Evolutionary conservation across 1,284 basidiomycete genomes (phyloP).

Genomic region (Inonotus hispidus): DNA sequence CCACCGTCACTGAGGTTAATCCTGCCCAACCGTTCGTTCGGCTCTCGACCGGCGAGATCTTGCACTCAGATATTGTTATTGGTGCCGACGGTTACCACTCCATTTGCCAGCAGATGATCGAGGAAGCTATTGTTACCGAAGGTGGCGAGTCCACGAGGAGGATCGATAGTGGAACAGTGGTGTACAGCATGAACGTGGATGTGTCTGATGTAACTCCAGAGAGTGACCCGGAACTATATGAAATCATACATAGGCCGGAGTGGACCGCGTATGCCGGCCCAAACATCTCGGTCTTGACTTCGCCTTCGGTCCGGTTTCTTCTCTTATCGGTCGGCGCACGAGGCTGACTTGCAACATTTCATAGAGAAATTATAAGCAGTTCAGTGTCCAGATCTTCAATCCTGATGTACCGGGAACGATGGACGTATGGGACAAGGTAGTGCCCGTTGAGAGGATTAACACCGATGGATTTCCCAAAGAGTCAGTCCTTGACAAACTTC

Average conservation of each 20-base stretch:
- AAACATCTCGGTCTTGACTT: conserved; percentile 14
- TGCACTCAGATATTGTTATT: conserved; percentile 53
- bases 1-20: conserved; percentile 33
- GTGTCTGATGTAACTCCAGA: conserved; percentile 13
- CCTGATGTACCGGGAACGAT: conserved; percentile 23
- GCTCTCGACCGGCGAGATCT: conserved; percentile 40
- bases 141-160: conserved; percentile 4
- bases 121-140: conserved; percentile 19
- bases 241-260: conserved; percentile 9
- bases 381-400: conserved; percentile 30
- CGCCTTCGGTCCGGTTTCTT: conserved; percentile 11
- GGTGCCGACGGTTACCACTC: conserved; percentile 55
- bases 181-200: conserved; percentile 18
- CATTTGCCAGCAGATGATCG: conserved; percentile 29
- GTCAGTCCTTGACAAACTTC: conserved; percentile 24
- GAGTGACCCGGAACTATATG: conserved; percentile 15
- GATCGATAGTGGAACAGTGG: conserved; percentile 15
- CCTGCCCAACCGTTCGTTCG: conserved; percentile 29
- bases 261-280: conserved; percentile 17
- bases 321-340: not conserved
- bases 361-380: conserved; percentile 24
- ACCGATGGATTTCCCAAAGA: conserved; percentile 30
- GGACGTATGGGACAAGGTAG: conserved; percentile 28
- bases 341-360: not conserved
- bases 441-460: conserved; percentile 25